These are phyloP conservation scores for Pestalotiopsis sp. DNA, from an alignment of 2,329 filamentous ascomycete genomes.

Conservation along the genomic window DNA sequence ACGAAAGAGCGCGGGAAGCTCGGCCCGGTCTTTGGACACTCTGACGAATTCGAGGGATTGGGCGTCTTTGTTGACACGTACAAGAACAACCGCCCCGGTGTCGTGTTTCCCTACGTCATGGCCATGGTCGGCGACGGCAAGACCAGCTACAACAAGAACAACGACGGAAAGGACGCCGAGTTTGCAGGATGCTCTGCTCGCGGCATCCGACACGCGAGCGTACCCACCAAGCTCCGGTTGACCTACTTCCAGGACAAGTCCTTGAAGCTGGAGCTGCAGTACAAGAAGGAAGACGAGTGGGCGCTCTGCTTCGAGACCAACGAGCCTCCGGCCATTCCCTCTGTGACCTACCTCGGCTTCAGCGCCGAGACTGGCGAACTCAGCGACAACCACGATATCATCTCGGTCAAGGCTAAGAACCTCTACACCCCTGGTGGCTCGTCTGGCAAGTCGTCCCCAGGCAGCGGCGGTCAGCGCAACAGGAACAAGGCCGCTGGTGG, in stretches of 20 bases:
- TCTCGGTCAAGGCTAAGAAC: constrained; percentile 83
- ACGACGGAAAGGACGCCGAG: constrained; percentile 92
- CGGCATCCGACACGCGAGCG: constrained; percentile 77
- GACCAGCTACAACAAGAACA: constrained; percentile 86
- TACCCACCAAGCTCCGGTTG: constrained; percentile 83
- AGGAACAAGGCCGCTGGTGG: constrained; percentile 33
- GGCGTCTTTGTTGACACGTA: constrained; percentile 98
- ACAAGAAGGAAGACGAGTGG: constrained; percentile 90
- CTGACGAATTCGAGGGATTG: constrained; percentile 89
- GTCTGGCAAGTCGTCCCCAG: constrained; percentile 39
- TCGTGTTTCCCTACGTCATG: constrained; percentile 97
- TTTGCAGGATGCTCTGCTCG: constrained; percentile 93
- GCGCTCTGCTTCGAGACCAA: constrained; percentile 81
- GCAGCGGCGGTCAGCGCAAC: constrained; percentile 36
- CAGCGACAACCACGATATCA: constrained; percentile 96
- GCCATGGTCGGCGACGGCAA: constrained; percentile 95
- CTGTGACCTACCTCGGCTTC: constrained; percentile 74
- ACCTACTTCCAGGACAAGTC: constrained; percentile 98
- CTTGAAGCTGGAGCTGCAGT: constrained; percentile 88
- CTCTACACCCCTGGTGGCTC: constrained; percentile 70
- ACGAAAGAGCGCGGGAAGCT: constrained; percentile 84
- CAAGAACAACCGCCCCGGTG: constrained; percentile 97
- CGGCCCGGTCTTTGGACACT: constrained; percentile 85
- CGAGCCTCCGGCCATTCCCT: constrained; percentile 74
- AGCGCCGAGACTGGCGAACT: constrained; percentile 93